These are phyloP conservation scores for Aplosporella prunicola DNA, from an alignment of 2,329 filamentous ascomycete species.

Conservation along the genomic window DNA sequence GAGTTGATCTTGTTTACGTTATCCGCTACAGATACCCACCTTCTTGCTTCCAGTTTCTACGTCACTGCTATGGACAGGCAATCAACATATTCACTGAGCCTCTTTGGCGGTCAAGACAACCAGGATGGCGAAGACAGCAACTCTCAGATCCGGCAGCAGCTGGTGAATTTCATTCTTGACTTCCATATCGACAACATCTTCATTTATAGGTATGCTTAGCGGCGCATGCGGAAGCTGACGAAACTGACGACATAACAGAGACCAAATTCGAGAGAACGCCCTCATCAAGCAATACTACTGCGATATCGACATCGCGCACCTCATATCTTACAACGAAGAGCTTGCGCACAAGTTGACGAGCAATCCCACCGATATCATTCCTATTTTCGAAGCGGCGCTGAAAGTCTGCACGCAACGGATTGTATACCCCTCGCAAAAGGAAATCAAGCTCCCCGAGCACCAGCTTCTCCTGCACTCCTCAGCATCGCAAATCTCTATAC, in stretches of 20 bases:
- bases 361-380: constrained; percentile 86
- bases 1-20: too few relatives aligned
- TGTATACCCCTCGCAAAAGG: constrained; percentile 66
- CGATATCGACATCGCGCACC: constrained; percentile 88
- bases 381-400: constrained; percentile 81
- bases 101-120: constrained; percentile 49
- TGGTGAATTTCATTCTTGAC: constrained; percentile 85
- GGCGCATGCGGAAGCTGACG: not conserved
- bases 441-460: constrained; percentile 70
- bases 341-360: constrained; percentile 81
- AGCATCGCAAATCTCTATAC: constrained; percentile 83
- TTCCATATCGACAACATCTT: constrained; percentile 92
- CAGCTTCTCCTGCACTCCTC: constrained; percentile 92
- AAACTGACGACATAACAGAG: constrained; percentile 48
- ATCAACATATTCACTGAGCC: constrained; percentile 75
- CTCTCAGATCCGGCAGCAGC: constrained; percentile 56
- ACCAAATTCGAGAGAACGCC: constrained; percentile 91
- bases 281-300: constrained; percentile 91
- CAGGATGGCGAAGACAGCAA: constrained; percentile 24
- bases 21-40: too few relatives aligned
- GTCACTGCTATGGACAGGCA: constrained; percentile 95
- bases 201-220: constrained; percentile 65
- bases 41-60: too few relatives aligned
- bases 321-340: constrained; percentile 95
- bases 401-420: constrained; percentile 89